These are phyloP conservation scores for Salix arbutifolia DNA, from an alignment of 345 rosid species.

Conservation along the genomic window DNA sequence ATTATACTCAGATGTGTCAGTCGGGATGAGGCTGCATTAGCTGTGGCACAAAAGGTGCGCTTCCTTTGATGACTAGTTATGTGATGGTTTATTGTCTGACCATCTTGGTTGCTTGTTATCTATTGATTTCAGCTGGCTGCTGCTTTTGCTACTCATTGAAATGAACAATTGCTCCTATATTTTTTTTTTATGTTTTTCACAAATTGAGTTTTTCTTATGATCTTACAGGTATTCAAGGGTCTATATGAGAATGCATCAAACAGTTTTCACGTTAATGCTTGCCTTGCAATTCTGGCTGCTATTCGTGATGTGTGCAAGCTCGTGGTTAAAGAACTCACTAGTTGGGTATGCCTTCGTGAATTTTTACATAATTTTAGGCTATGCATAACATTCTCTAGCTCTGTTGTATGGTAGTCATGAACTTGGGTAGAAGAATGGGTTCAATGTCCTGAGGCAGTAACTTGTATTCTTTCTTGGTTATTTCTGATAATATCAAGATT, in stretches of 20 bases:
- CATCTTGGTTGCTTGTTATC: neutral
- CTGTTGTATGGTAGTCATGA: neutral
- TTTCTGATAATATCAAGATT: neutral
- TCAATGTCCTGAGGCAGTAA: neutral
- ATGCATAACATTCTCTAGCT: neutral
- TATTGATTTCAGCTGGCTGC: neutral
- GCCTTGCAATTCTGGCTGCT: slow-evolving; percentile 80
- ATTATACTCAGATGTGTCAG: slow-evolving; percentile 88
- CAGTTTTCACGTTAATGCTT: slow-evolving; percentile 63
- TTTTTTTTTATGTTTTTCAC: neutral
- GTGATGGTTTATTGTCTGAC: neutral
- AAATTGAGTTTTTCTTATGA: neutral
- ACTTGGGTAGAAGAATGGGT: neutral
- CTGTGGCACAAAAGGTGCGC: slow-evolving; percentile 86
- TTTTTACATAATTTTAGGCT: neutral
- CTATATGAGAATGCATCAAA: slow-evolving; percentile 82
- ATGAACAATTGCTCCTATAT: neutral
- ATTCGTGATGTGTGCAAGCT: slow-evolving; percentile 95
- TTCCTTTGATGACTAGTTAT: neutral
- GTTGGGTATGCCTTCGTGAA: slow-evolving; percentile 66
- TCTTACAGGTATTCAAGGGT: slow-evolving; percentile 71
- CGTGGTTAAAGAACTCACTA: slow-evolving; percentile 90
- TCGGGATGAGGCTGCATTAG: slow-evolving; percentile 94
- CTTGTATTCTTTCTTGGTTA: neutral
- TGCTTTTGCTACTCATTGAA: neutral